A percentile compares a stretch with the other conserved stretches of the same genome.
Conservation (phyloP, 371 early-diverging fungal species). For the Haplosporangium sp. region DNA sequence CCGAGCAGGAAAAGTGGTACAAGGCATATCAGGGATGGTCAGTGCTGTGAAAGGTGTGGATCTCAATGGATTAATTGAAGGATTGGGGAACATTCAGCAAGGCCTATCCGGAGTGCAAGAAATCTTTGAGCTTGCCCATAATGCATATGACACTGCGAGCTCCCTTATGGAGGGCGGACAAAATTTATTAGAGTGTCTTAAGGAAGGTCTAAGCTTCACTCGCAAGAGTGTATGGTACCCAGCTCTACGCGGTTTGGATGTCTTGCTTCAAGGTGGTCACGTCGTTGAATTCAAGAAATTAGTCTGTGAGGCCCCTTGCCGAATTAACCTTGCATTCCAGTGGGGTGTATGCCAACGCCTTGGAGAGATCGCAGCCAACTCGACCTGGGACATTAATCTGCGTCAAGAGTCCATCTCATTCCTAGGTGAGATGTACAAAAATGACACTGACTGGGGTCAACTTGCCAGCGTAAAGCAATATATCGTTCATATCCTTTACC, state of each 20-base stretch:
- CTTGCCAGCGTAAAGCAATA: constrained; percentile 3
- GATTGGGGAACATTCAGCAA: constrained; percentile 4
- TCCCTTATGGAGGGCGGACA: constrained; percentile 4
- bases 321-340: constrained; percentile 5
- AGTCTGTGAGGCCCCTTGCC: not conserved
- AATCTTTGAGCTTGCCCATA: not conserved
- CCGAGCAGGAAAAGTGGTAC: not conserved
- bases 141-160: not conserved
- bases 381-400: not conserved
- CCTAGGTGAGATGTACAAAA: constrained; percentile 11
- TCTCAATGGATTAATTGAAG: constrained; percentile 8
- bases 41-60: constrained; percentile 14
- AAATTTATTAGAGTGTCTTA: not conserved
- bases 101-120: not conserved
- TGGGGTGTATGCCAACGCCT: not conserved
- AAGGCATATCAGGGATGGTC: constrained; percentile 5
- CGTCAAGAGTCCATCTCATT: constrained; percentile 7
- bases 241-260: constrained; percentile 1
- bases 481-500: constrained; percentile 6
- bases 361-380: constrained; percentile 4
- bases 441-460: constrained; percentile 9
- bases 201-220: constrained; percentile 13
- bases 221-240: constrained; percentile 11
- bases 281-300: not conserved
- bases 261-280: constrained; percentile 7